Base-by-base conservation (phyloP, 164 flowering plant species). In the Cinnamomum chago region DNA sequence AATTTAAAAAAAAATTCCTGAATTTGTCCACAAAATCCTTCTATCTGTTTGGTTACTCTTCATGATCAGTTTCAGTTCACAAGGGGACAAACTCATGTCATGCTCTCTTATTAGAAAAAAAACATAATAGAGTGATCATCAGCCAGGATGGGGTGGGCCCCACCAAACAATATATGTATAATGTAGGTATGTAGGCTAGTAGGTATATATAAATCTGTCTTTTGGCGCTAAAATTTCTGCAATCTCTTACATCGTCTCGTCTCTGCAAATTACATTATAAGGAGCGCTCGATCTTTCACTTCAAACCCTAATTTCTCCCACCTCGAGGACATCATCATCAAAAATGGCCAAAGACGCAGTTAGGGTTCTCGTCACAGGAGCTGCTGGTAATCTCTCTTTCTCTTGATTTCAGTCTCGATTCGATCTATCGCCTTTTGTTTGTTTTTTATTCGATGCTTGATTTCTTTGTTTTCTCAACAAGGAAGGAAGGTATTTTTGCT, bases 291-390 rank as follows among this genome's bases (percentile, higher is more conserved):
- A 7, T n/a, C 22, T 58, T 22, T n/a, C 62, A 60, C 7, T 60
- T 60, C 64, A 18, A 24, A n/a, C 24, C 66, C 20, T 27, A 64
- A 24, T 67, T 12, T 72, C 24, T 18, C 58, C 47, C 27, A 27
- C n/a, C 55, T 40, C 18, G 17, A 23, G 13, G 35, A 30, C 35
- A 30, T 30, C 28, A 35, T 22, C 27, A 5, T 4, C 50, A 62
- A 15, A 30, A 51, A 76, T 76, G 78, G 70, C 70, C 22, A 76
- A 70, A 65, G 73, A 71, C 18, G 65, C 78, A 50, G 30, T 62
- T 2, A 64, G 67, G 55, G 73, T 70, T 74, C 65, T 70, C 23
- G 76, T 73, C 76, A 76, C 78, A 18, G 78, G 78, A 0, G 78
- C 78, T 50, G 78, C 78, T 30, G 74, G 78, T 76, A 75, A 47